A percentile compares a stretch with the other conserved stretches of the same genome.
Conservation (phyloP, 495 filamentous ascomycete species). For the Aspergillus kassunensis region DNA sequence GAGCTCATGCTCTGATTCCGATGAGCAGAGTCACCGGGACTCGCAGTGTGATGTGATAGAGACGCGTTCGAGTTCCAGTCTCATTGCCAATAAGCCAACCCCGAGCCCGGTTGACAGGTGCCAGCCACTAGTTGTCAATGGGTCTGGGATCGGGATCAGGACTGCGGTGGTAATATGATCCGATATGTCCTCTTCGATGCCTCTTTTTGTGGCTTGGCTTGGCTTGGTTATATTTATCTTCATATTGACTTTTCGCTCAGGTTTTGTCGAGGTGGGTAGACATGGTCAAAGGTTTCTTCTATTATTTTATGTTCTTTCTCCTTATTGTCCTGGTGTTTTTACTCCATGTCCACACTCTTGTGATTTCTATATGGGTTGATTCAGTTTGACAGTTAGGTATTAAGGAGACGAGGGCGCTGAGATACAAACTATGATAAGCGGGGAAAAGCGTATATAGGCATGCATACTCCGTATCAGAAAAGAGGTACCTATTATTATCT, state of each 20-base stretch:
- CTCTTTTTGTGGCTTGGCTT: not conserved
- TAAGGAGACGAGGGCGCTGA: too few relatives aligned
- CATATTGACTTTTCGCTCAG: not conserved
- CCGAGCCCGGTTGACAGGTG: conserved; percentile 11
- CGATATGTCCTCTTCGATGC: not conserved
- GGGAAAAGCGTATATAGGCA: not conserved
- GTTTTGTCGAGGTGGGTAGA: too few relatives aligned
- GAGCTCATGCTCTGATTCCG: conserved; percentile 1
- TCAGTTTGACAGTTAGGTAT: not conserved
- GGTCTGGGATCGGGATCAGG: conserved; percentile 25
- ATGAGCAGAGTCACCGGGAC: not conserved
- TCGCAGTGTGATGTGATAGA: not conserved
- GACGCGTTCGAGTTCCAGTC: not conserved
- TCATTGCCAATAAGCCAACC: not conserved
- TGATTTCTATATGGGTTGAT: not conserved
- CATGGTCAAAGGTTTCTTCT: too few relatives aligned
- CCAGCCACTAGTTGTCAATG: conserved; percentile 39
- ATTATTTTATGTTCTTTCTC: too few relatives aligned
- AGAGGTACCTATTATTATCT: not conserved
- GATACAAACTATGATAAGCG: too few relatives aligned
- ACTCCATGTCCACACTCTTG: too few relatives aligned
- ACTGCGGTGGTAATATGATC: conserved; percentile 12
- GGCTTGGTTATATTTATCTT: not conserved
- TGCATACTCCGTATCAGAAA: not conserved
- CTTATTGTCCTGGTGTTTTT: too few relatives aligned